phyloP scores from a whole-genome alignment of 2,329 filamentous ascomycete genomes.

The Fusarium heterosporum region DNA sequence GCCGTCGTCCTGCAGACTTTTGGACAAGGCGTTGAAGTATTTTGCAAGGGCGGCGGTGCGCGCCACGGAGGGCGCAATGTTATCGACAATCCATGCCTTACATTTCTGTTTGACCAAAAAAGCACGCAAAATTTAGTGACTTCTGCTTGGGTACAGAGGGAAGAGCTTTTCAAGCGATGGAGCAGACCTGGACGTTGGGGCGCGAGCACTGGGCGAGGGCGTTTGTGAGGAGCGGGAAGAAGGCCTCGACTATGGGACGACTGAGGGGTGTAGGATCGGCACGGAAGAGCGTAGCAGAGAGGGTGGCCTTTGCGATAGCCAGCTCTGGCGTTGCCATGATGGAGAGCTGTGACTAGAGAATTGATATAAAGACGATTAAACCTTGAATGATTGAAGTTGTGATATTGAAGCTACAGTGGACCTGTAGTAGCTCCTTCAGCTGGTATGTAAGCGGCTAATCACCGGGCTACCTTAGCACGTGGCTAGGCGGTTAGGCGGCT shows the following conservation, averaged over 20 bases:
- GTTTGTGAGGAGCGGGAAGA: slow-evolving; percentile 74
- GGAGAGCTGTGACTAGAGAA: background rate
- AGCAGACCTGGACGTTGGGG: slow-evolving; percentile 89
- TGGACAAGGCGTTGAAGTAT: slow-evolving; percentile 77
- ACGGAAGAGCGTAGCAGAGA: slow-evolving; percentile 78
- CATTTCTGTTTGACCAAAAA: slow-evolving; percentile 73
- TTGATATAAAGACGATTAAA: slow-evolving; percentile 1
- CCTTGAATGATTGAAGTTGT: slow-evolving; percentile 21
- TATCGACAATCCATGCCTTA: slow-evolving; percentile 84
- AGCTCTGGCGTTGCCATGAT: slow-evolving; percentile 76
- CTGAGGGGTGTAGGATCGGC: slow-evolving; percentile 77
- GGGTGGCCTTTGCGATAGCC: slow-evolving; percentile 82
- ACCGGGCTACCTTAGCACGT: slow-evolving; percentile 24
- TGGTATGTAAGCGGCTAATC: slow-evolving; percentile 31
- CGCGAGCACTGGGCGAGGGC: slow-evolving; percentile 78
- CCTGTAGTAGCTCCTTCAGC: slow-evolving; percentile 3
- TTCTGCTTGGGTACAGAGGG: slow-evolving; percentile 43
- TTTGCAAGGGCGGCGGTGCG: slow-evolving; percentile 78
- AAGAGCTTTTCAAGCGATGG: slow-evolving; percentile 48
- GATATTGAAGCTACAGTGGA: slow-evolving; percentile 33
- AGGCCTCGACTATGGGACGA: slow-evolving; percentile 75
- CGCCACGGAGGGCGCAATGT: slow-evolving; percentile 74
- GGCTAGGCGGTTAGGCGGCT: slow-evolving; percentile 19
- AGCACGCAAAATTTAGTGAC: slow-evolving; percentile 46
- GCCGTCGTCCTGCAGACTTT: slow-evolving; percentile 51